These are phyloP conservation scores for Podila epigama DNA, from an alignment of 192 early-diverging fungal genomes.

Conservation along the genomic window DNA sequence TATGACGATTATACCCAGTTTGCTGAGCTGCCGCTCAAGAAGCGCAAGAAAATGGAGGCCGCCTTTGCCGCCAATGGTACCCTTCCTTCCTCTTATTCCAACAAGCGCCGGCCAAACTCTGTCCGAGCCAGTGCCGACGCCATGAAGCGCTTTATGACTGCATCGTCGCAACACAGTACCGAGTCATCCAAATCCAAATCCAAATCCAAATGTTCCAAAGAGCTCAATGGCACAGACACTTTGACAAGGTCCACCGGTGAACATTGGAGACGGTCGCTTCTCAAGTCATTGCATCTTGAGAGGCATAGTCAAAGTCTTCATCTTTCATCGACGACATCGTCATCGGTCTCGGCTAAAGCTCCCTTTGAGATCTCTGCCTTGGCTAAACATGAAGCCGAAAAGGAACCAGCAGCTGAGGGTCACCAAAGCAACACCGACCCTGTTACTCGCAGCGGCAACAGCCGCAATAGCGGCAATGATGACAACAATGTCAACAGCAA, in stretches of 20 bases:
- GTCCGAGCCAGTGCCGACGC: constrained; percentile 15
- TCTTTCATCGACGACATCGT: too few species aligned
- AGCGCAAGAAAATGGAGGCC: constrained; percentile 28
- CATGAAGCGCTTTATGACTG: constrained; percentile 31
- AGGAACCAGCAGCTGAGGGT: too few species aligned
- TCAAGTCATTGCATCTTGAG: constrained; percentile 31
- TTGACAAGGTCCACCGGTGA: background rate
- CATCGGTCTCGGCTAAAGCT: background rate
- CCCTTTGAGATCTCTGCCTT: too few species aligned
- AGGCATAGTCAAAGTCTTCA: too few species aligned
- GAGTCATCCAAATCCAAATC: background rate
- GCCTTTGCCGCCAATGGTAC: constrained; percentile 7
- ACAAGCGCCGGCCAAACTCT: constrained; percentile 22
- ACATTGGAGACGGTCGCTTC: constrained; percentile 24
- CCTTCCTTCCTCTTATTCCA: background rate
- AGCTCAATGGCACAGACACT: background rate
- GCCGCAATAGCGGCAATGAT: background rate
- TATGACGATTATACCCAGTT: constrained; percentile 43
- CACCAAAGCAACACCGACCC: too few species aligned
- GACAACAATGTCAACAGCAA: constrained; percentile 15
- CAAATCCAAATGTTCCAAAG: background rate
- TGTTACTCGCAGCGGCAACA: background rate
- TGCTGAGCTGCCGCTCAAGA: constrained; percentile 41
- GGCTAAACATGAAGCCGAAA: too few species aligned
- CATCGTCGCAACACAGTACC: background rate